Conservation (phyloP, 2,329 filamentous ascomycete genomes). For the Fusarium sp. region DNA sequence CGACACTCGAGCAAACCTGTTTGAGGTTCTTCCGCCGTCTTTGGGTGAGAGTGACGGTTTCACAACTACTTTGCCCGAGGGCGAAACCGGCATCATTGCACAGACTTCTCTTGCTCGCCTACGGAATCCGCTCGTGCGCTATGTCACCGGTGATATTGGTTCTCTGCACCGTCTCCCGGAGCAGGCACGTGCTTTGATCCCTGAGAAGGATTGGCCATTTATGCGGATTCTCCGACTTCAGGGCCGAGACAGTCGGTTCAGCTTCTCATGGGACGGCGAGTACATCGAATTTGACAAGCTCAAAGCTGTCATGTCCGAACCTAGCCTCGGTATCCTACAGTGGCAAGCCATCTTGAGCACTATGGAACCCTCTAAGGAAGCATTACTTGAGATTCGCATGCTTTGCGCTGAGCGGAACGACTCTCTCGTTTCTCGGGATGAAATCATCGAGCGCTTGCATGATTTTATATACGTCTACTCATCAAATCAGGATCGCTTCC, state of each 20-base stretch:
- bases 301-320: conserved; percentile 34
- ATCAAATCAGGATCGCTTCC: conserved; percentile 47
- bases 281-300: conserved; percentile 53
- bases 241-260: conserved; percentile 56
- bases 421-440: conserved; percentile 6
- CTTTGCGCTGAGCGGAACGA: conserved; percentile 29
- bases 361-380: conserved; percentile 41
- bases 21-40: conserved; percentile 52
- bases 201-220: conserved; percentile 37
- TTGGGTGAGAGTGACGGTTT: conserved; percentile 3
- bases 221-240: conserved; percentile 52
- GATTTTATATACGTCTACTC: conserved; percentile 40
- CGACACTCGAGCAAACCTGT: conserved; percentile 50
- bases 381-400: conserved; percentile 42
- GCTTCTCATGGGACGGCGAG: conserved; percentile 55
- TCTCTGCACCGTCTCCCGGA: conserved; percentile 52
- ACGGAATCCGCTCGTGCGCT: conserved; percentile 58
- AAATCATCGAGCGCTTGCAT: conserved; percentile 35
- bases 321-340: conserved; percentile 49
- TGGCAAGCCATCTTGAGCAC: conserved; percentile 56
- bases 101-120: conserved; percentile 56
- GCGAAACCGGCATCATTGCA: conserved; percentile 52
- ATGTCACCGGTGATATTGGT: conserved; percentile 56
- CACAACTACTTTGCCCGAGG: conserved; percentile 40
- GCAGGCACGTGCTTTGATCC: conserved; percentile 16